These are phyloP conservation scores for Globisporangium carolinianum DNA, from an alignment of 352 stramenopile species.

Conservation along the genomic window DNA sequence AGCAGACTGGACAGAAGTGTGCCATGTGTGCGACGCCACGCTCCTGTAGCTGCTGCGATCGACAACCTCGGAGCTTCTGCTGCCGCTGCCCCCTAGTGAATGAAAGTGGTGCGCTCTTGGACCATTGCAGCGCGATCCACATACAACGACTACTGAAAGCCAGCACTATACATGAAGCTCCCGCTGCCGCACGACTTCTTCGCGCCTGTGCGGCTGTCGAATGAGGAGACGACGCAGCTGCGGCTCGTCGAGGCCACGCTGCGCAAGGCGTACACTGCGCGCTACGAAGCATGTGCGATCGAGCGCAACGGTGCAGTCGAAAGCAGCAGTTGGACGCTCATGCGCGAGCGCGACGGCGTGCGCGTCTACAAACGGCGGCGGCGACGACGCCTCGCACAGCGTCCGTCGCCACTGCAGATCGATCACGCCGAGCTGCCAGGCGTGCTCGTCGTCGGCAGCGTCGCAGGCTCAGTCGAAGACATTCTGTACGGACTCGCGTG, in stretches of 20 bases:
- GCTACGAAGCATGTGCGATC: constrained; percentile 36
- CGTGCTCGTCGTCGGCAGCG: constrained; percentile 28
- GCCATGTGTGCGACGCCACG: too few species aligned
- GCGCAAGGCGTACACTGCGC: constrained; percentile 38
- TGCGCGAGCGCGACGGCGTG: constrained; percentile 39
- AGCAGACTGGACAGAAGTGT: too few species aligned
- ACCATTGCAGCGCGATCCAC: too few species aligned
- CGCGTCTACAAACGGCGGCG: constrained; percentile 35
- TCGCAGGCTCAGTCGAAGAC: constrained; percentile 34
- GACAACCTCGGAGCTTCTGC: too few species aligned
- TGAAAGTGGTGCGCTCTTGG: too few species aligned
- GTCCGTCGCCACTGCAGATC: too few species aligned
- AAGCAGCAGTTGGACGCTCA: constrained; percentile 29
- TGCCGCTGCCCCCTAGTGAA: too few species aligned
- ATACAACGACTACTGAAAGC: too few species aligned
- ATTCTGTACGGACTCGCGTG: constrained; percentile 42
- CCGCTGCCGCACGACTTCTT: constrained; percentile 43
- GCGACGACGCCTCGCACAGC: too few species aligned
- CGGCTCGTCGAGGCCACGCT: constrained; percentile 36
- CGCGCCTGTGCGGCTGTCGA: constrained; percentile 36
- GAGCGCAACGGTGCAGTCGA: constrained; percentile 15
- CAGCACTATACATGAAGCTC: constrained; percentile 21
- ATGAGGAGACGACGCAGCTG: constrained; percentile 31
- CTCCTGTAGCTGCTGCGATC: too few species aligned
- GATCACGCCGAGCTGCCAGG: constrained; percentile 21